These are phyloP conservation scores for Astrothelium macrocarpum DNA, from an alignment of 495 filamentous ascomycete genomes.

Conservation along the genomic window DNA sequence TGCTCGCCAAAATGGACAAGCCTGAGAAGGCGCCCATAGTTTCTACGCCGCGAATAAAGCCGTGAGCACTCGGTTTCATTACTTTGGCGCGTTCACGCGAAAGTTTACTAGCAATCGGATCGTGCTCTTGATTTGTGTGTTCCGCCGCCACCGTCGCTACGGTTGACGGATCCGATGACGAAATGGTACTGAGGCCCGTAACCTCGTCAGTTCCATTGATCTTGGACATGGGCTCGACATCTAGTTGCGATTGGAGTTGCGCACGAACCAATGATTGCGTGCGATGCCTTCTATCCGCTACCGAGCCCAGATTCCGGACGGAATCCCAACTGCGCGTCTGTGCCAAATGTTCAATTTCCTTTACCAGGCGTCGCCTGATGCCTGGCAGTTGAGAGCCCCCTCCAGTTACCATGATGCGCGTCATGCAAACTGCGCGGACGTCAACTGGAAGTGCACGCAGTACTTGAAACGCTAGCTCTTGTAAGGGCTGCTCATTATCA, in stretches of 20 bases:
- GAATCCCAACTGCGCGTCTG: conserved; percentile 65
- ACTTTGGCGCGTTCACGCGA: conserved; percentile 42
- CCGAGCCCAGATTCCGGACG: conserved; percentile 38
- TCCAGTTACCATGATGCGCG: conserved; percentile 79
- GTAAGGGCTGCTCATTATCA: conserved; percentile 73
- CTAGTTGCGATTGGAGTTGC: background rate
- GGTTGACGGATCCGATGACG: background rate
- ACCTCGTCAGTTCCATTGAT: background rate
- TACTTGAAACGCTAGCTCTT: conserved; percentile 61
- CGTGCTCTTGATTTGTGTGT: conserved; percentile 38
- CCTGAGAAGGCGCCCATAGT: conserved; percentile 84
- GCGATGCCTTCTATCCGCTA: conserved; percentile 39
- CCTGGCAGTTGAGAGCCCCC: conserved; percentile 73
- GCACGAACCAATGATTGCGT: background rate
- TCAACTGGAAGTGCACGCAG: conserved; percentile 71
- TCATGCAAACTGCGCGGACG: conserved; percentile 74
- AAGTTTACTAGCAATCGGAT: conserved; percentile 57
- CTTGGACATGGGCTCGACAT: background rate
- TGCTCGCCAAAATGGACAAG: conserved; percentile 64
- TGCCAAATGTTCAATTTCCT: conserved; percentile 58
- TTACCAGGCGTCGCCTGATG: conserved; percentile 65
- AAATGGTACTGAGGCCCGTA: background rate
- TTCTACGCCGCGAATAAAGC: conserved; percentile 63
- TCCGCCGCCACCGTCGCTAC: background rate
- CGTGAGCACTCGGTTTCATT: conserved; percentile 36